Evolutionary conservation across 371 early-diverging fungal species (phyloP).

Genomic region (Basidiobolus meristosporus): DNA sequence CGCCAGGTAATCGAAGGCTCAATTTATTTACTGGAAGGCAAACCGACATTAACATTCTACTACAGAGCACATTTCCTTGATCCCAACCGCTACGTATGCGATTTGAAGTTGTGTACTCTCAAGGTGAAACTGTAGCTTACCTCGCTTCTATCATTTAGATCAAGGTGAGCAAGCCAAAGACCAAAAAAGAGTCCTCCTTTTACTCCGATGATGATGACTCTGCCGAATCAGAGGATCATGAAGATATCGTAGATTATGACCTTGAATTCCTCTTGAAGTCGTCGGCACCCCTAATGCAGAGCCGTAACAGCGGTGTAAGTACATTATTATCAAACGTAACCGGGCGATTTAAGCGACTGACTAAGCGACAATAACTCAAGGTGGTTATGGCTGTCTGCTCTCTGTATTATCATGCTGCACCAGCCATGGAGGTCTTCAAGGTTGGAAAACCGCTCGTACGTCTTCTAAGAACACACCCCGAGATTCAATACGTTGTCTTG

Average conservation of each 20-base stretch:
- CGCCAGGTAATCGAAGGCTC: conserved; percentile 33
- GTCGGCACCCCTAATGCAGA: conserved; percentile 58
- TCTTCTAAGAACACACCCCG: conserved; percentile 45
- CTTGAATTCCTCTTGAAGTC: conserved; percentile 50
- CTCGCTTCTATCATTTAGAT: conserved; percentile 11
- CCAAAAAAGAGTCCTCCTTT: conserved; percentile 12
- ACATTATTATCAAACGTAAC: neutral
- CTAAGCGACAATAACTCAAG: conserved; percentile 8
- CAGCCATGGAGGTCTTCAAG: conserved; percentile 27
- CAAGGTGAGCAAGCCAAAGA: neutral
- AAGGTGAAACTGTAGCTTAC: conserved; percentile 1
- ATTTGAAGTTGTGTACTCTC: too few relatives aligned
- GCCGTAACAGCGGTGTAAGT: conserved; percentile 65
- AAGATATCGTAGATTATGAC: conserved; percentile 41
- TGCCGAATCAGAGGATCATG: conserved; percentile 9
- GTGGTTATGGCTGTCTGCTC: conserved; percentile 64
- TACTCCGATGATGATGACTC: conserved; percentile 21
- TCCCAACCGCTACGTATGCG: conserved; percentile 12
- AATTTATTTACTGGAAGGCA: too few relatives aligned
- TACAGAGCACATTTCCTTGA: conserved; percentile 36
- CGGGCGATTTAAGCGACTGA: neutral
- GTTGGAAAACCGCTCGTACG: conserved; percentile 60
- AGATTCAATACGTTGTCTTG: conserved; percentile 58
- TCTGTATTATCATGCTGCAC: conserved; percentile 53
- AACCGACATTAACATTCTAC: neutral